Percentiles rank a stretch among this genome's conserved stretches.
phyloP scores from a whole-genome alignment of 2,329 filamentous ascomycete genomes.

The Acarospora socialis region DNA sequence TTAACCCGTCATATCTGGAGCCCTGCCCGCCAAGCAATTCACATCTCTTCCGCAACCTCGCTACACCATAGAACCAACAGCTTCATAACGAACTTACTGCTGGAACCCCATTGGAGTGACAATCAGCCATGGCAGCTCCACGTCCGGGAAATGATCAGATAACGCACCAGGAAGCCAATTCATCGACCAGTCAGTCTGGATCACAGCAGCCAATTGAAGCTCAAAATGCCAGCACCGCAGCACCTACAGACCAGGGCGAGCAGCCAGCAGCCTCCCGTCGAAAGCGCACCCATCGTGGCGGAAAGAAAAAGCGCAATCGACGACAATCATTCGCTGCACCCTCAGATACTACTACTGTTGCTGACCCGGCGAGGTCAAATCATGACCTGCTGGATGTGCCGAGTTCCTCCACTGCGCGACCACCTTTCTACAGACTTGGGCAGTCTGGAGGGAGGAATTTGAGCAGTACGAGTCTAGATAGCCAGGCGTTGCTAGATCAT shows the following conservation, averaged over 20 bases:
- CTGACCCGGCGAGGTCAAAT: conserved; percentile 17
- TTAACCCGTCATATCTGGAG: too few species aligned
- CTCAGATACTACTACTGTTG: conserved; percentile 39
- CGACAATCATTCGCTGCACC: conserved; percentile 66
- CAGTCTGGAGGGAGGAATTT: conserved; percentile 38
- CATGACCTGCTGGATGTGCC: conserved; percentile 35
- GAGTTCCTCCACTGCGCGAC: conserved; percentile 24
- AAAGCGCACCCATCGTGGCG: conserved; percentile 62
- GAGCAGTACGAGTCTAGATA: conserved; percentile 80
- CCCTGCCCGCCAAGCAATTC: too few species aligned
- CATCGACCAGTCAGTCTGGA: too few species aligned
- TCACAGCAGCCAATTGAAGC: too few species aligned
- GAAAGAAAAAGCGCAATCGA: conserved; percentile 62
- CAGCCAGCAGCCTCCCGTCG: conserved; percentile 24
- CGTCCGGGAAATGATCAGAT: too few species aligned
- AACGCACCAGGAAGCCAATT: too few species aligned
- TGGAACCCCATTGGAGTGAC: too few species aligned
- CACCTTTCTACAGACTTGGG: conserved; percentile 40
- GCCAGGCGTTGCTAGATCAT: conserved; percentile 76
- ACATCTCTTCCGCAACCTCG: too few species aligned
- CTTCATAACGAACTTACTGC: too few species aligned
- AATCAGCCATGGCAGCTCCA: too few species aligned
- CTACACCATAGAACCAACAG: too few species aligned
- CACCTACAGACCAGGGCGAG: conserved; percentile 4
- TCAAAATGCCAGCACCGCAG: too few species aligned